These are phyloP conservation scores for Eucalyptus cloeziana DNA, from an alignment of 345 rosid species.

Conservation along the genomic window DNA sequence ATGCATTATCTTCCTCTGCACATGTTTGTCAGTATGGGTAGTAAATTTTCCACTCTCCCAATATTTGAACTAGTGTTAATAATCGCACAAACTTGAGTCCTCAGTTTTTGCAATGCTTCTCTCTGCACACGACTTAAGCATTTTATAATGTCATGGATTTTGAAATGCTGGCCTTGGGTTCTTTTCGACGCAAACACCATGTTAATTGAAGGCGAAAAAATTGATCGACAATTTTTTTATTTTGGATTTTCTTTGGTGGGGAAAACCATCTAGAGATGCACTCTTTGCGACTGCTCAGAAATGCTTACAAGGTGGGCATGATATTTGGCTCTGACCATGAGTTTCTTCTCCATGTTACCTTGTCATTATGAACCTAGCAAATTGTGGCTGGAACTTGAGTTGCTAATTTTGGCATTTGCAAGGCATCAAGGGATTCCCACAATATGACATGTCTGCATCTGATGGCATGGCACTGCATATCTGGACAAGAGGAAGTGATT, in stretches of 20 bases:
- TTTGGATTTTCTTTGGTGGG: background rate
- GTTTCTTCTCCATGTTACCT: background rate
- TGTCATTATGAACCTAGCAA: background rate
- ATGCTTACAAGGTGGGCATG: background rate
- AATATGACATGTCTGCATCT: slow-evolving; percentile 5
- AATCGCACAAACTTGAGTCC: background rate
- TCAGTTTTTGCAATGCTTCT: background rate
- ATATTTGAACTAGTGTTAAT: background rate
- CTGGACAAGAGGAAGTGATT: background rate
- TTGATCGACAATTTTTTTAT: background rate
- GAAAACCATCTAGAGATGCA: background rate
- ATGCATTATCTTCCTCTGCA: background rate
- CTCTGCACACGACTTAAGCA: background rate
- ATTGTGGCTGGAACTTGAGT: background rate
- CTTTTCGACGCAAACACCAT: background rate
- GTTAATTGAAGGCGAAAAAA: background rate
- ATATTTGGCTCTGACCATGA: background rate
- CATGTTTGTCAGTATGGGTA: background rate
- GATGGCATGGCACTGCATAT: background rate
- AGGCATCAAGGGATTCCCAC: background rate
- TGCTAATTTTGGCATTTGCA: background rate
- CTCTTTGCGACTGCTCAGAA: background rate
- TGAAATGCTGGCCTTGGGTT: background rate
- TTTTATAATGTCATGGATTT: background rate
- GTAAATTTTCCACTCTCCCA: background rate